Evolutionary conservation across 192 early-diverging fungal species (phyloP), one percentile per base, ranked within the genome.

Genomic region (Backusella tuberculispora): DNA sequence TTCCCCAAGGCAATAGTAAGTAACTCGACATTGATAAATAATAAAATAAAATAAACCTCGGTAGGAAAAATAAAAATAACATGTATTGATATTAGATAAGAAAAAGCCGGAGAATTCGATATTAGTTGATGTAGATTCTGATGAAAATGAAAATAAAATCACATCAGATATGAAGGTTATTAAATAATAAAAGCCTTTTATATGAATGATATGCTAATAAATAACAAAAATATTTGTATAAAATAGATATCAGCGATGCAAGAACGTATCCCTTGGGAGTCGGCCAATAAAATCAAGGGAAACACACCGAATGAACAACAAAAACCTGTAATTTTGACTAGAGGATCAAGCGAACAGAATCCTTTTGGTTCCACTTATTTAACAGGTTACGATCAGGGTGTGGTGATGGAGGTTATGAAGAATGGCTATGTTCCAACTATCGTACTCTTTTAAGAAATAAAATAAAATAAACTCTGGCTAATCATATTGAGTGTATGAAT

Each of bases 351-450:
- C 56, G 85, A 85, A 41, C 87, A 90, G 47, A 90, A 92, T 73
- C 92, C 92, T 1, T 93, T 93, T 80, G 92, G 90, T 8, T 80
- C 85, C 0, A 92, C 90, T 9, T 87, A 86, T n/a, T 83, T 92
- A 73, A 87, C 83, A 48, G 92, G 93, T 14, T 85, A 86, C 56
- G 82, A 86, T 38, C 74, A 83, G 63, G 89, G 88, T 10, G 76
- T 85, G 12, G 83, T 89, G 12, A 86, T 91, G 75, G 89, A 92
- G 69, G 83, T 90, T 15, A 91, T 90, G 84, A 85, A 84, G 63
- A 91, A 91, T 72, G 87, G 83, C 7, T 81, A 85, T 85, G 77
- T 91, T 7, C 78, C 85, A 15, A 89, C 86, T 3, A 79, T 91
- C n/a, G 85, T 87, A 29, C 69, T 89, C 10, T 91, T 86, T 73